Evolutionary conservation across 768 basidiomycete genomes (phyloP), one percentile per base, ranked within the genome.

Genomic region (Tylopilus rubrobrunneus): DNA sequence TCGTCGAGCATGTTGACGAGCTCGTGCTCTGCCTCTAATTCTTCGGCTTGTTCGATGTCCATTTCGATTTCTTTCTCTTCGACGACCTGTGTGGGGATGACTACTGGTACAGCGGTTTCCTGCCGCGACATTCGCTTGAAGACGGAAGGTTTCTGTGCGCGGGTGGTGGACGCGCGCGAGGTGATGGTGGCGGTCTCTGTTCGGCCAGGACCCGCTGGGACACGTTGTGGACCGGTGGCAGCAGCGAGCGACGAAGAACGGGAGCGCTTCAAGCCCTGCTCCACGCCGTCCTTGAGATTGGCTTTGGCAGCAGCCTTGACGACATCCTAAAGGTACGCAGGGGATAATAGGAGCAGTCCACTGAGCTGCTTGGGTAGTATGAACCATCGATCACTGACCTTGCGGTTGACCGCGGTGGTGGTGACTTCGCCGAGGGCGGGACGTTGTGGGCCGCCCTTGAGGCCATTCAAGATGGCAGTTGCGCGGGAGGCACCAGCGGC

Each of bases 401-500:
- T 90, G 67, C 84, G 82, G 70, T 89, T 90, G 48, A 89, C 81
- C 52, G 86, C 84, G 56, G 81, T 81, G 48, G 81, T 85, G 43
- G 87, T 87, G 58, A 94, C 91, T 72, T 93, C 92, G 54, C 84
- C 82, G 47, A 95, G 78, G 39, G 85, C 90, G 31, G 86, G 78
- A 59, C 92, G 81, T 67, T 84, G 82, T 21, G 76, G 72, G 41
- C 74, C 77, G 33, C 73, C 74, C 76, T 91, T 92, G 58, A 70
- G 64, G 9, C 68, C 68, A 25, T 52, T 66, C 17, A 71, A 48
- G 60, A 76, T 70, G 31, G 76, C 69, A 45, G 77, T 62, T 59
- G 80, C 73, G 49, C 85, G 82, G 52, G 79, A 73, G 42, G 81
- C 71, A 41, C 78, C 80, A 47, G 74, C 63, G 48, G 69, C 61